Percentiles rank a stretch among this genome's conserved stretches.
These are phyloP conservation scores for Mycena indigotica DNA, from an alignment of 768 basidiomycete species.

Conservation along the genomic window DNA sequence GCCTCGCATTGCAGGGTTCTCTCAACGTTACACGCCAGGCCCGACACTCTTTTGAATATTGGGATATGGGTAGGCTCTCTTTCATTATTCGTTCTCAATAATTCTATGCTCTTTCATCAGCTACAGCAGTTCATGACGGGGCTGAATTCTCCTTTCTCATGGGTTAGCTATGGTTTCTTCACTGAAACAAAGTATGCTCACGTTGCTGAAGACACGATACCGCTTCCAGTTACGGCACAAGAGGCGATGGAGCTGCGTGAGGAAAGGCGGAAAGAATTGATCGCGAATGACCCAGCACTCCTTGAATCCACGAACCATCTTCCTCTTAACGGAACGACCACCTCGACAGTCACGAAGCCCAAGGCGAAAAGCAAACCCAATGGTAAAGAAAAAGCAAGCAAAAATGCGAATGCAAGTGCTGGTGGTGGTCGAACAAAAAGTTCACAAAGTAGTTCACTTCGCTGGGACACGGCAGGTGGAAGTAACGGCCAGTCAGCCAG, in stretches of 20 bases:
- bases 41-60: constrained; percentile 63
- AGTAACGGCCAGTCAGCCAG: neutral
- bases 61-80: constrained; percentile 79
- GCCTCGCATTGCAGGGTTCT: constrained; percentile 69
- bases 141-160: constrained; percentile 74
- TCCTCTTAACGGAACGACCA: constrained; percentile 18
- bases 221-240: constrained; percentile 56
- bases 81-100: constrained; percentile 8
- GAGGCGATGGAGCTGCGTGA: constrained; percentile 62
- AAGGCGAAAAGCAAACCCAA: constrained; percentile 41
- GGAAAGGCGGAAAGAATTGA: constrained; percentile 53
- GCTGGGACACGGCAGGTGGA: neutral
- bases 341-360: constrained; percentile 16
- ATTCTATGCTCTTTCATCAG: constrained; percentile 36
- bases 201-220: constrained; percentile 59
- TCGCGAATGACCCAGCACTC: constrained; percentile 62
- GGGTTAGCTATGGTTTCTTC: constrained; percentile 40
- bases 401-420: neutral
- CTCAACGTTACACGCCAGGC: constrained; percentile 61
- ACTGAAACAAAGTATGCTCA: constrained; percentile 7
- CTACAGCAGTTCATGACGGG: constrained; percentile 58
- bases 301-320: constrained; percentile 30
- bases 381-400: neutral
- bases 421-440: neutral
- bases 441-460: neutral